Evolutionary conservation across 2,329 filamentous ascomycete genomes (phyloP), one percentile per base, ranked within the genome.

Genomic region (Fusarium chaquense): DNA sequence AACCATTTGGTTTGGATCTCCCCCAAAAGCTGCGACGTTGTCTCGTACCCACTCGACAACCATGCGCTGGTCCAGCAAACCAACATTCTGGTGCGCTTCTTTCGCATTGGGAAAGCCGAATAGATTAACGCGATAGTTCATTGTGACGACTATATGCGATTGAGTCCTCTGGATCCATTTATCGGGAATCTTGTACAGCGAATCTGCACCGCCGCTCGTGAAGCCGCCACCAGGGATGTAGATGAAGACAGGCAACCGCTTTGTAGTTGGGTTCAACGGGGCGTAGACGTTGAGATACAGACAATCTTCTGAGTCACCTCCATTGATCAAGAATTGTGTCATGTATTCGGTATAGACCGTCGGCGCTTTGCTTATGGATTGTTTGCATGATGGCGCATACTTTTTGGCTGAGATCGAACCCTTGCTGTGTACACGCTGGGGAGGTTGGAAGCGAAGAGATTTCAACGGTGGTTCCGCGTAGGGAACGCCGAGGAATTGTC

Each of bases 321-420:
- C 60, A 2, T 63, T 63, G 26, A 57, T 63, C 3, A 63, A 49
- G 15, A 63, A 63, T 3, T 63, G 43, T 16, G 49, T 16, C 60
- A 63, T 63, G 9, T 63, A 11, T 20, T 63, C 43, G 1, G 58
- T 63, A 9, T 63, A 63, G 0, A 63, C 60, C 1, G 49, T 63
- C 1, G 60, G 49, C 24, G 33, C 41, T 11, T 63, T 63, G 43
- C 58, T 63, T 15, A 63, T 18, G 1, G 35, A 20, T 4, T 63
- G 60, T 12, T 63, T 63, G 58, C 60, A 63, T 44, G 60, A 63
- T 5, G 58, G 60, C 1, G 60, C 60, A 24, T 63, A 63, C 16
- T 49, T 63, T 6, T 46, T 63, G 6, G 49, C 43, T 9, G 43
- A 44, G 4, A 63, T 10, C 0, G 54, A 24, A 5, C 26, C 49